Base-by-base conservation (phyloP, 305 asterid species). In the Withania somnifera region DNA sequence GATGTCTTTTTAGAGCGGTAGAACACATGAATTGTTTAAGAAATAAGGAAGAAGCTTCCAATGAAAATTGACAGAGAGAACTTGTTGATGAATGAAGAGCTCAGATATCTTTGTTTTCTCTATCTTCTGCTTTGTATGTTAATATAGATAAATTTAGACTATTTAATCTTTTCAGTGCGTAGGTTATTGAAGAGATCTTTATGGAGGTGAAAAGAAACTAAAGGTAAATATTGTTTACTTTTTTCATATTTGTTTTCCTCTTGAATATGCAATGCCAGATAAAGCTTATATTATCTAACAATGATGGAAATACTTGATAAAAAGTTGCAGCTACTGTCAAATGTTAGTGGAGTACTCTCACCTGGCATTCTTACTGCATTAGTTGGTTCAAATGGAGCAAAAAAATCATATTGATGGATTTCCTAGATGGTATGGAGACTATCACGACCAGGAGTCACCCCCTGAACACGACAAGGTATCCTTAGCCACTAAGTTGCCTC, bases 41-140 rank as follows among this genome's bases (percentile, higher is more conserved):
- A 80, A 90, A 89, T 63, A 95, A 93, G 66, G 91, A 86, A 73
- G 84, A 82, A 50, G 91, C 89, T 71, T 97, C 93, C 1, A 91
- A 92, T 80, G 98, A 92, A 81, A 87, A 85, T 87, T 89, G 86
- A 5, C 93, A 93, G 84, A 87, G 82, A 36, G 96, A 91, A 78
- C 93, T 94, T 32, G 98, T 95, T 83, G 98, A 90, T 88, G 92
- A 92, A 88, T 89, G 92, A 86, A 89, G 96, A 92, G 93, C 98
- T 81, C 90, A 90, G 64, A 96, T 92, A 50, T 50, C 6, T 15
- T 50, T n/a, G 14, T 14, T 13, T 50, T 50, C 54, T 50, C 19
- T 50, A 15, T 4, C 6, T 50, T 50, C 14, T 50, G n/a, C 19
- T 50, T 13, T 50, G 19, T 50, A 7, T 14, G 14, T 50, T 50